Percentiles rank a stretch among this genome's conserved stretches.
Conservation (phyloP, 768 basidiomycete genomes). For the Pisolithus sp. region DNA sequence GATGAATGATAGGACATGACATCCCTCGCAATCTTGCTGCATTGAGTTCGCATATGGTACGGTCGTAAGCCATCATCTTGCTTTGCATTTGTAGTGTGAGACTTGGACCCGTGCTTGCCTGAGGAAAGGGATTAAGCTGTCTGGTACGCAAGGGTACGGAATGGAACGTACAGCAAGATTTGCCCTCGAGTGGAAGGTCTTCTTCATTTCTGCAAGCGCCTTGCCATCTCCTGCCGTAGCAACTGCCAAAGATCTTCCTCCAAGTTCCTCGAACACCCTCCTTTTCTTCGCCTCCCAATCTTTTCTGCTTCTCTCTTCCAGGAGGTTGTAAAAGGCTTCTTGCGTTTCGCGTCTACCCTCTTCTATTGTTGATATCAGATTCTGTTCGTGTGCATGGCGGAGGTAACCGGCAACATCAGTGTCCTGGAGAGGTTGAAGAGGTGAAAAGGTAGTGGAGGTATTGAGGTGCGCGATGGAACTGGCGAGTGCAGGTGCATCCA, state of each 20-base stretch:
- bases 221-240: slow-evolving; percentile 35
- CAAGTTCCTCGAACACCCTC: slow-evolving; percentile 84
- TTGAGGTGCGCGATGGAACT: slow-evolving; percentile 80
- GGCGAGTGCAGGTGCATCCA: slow-evolving; percentile 85
- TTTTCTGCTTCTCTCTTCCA: slow-evolving; percentile 66
- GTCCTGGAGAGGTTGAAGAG: slow-evolving; percentile 88
- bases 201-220: slow-evolving; percentile 54
- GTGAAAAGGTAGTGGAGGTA: slow-evolving; percentile 76
- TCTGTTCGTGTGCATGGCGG: slow-evolving; percentile 92
- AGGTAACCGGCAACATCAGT: slow-evolving; percentile 92
- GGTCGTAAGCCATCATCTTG: slow-evolving; percentile 96
- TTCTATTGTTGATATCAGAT: slow-evolving; percentile 89
- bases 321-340: slow-evolving; percentile 73
- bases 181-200: slow-evolving; percentile 53
- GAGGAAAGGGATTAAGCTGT: slow-evolving; percentile 6
- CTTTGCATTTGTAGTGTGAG: slow-evolving; percentile 76
- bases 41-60: slow-evolving; percentile 74
- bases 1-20: slow-evolving; percentile 71
- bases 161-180: slow-evolving; percentile 41
- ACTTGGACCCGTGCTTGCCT: slow-evolving; percentile 46
- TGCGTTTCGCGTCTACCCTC: slow-evolving; percentile 82
- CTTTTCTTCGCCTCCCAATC: slow-evolving; percentile 93
- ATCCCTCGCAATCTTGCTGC: slow-evolving; percentile 60
- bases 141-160: neutral
- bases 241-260: slow-evolving; percentile 45